Percentiles rank a stretch among this genome's conserved stretches.
phyloP scores from a whole-genome alignment of 768 basidiomycete genomes.

The Collybia nuda region DNA sequence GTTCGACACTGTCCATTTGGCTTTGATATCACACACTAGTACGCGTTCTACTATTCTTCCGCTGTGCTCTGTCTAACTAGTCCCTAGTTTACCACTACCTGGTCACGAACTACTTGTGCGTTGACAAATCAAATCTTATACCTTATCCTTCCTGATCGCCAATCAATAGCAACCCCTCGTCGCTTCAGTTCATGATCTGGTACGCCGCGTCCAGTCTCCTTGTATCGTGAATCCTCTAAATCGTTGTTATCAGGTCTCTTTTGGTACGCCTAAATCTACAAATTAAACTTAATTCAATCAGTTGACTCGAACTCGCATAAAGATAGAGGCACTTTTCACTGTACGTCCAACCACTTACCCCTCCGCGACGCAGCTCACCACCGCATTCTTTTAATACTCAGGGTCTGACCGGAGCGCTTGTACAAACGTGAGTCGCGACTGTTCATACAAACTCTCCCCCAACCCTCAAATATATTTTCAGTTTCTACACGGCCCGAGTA shows the following conservation, averaged over 20 bases:
- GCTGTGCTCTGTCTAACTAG: not conserved
- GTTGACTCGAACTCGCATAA: not conserved
- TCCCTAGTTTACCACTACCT: conserved; percentile 29
- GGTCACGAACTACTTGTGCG: conserved; percentile 40
- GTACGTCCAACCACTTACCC: not conserved
- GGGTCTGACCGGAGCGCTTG: not conserved
- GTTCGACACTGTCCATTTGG: conserved; percentile 50
- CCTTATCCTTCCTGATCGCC: not conserved
- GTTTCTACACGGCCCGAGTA: conserved; percentile 1
- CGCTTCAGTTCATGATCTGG: not conserved
- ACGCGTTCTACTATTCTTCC: conserved; percentile 5
- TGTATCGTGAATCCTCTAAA: too few species aligned
- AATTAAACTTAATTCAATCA: not conserved
- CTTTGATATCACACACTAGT: conserved; percentile 46
- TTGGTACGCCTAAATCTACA: not conserved
- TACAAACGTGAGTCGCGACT: not conserved
- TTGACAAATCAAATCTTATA: not conserved
- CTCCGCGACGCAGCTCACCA: not conserved
- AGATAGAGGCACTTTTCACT: not conserved
- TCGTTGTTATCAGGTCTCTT: not conserved
- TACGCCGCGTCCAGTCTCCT: not conserved
- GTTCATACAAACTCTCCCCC: too few species aligned
- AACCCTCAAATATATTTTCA: not conserved
- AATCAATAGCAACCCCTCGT: not conserved
- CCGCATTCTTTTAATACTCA: not conserved